Conservation (phyloP, 2,329 filamentous ascomycete genomes). For the Purpureocillium takamizusanense region DNA sequence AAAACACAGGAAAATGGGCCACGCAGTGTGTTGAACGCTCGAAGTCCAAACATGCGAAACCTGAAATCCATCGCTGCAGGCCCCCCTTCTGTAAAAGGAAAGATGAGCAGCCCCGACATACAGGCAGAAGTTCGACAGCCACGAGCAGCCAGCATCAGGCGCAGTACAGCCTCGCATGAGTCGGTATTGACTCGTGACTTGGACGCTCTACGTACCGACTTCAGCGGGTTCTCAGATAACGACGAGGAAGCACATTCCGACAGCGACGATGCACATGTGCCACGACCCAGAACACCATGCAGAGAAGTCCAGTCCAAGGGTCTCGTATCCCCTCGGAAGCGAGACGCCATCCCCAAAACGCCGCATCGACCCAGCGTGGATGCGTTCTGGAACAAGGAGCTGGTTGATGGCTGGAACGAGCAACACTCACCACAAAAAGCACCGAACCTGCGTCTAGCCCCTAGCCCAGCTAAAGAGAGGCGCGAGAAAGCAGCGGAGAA, state of each 20-base stretch:
- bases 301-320: constrained; percentile 11
- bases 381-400: constrained; percentile 49
- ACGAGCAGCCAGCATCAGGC: too few species aligned
- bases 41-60: too few species aligned
- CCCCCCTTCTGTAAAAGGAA: too few species aligned
- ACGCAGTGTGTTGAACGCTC: too few species aligned
- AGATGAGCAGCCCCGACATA: too few species aligned
- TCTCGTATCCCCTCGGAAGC: constrained; percentile 22
- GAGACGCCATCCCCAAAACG: constrained; percentile 37
- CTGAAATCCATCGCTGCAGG: too few species aligned
- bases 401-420: constrained; percentile 56
- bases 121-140: too few species aligned
- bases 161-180: too few species aligned
- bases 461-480: constrained; percentile 14
- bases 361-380: constrained; percentile 45
- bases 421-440: constrained; percentile 44
- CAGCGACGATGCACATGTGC: constrained; percentile 5
- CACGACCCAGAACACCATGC: constrained; percentile 10
- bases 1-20: too few species aligned
- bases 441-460: constrained; percentile 15
- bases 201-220: background rate
- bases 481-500: constrained; percentile 27
- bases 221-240: background rate
- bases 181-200: too few species aligned
- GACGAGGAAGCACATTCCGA: background rate